Evolutionary conservation across 2,329 filamentous ascomycete genomes (phyloP).

Genomic region (Hymenoscyphus fructigenus): DNA sequence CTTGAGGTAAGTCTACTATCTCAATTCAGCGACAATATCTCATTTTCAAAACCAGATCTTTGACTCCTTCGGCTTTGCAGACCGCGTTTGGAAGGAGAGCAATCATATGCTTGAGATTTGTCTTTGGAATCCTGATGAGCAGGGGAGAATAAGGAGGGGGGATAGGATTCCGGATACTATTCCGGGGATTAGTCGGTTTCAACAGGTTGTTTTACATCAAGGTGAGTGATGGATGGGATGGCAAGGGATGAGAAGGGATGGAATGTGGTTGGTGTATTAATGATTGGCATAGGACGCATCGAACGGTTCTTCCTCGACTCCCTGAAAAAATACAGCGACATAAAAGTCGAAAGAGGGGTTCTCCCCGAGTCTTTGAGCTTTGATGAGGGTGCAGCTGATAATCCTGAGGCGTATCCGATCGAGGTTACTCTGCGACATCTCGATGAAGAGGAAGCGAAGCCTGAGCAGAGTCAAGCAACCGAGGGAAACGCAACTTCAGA

Average conservation of each 20-base stretch:
- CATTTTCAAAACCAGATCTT: too few relatives aligned
- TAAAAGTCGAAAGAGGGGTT: conserved; percentile 59
- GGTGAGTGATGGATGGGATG: conserved; percentile 39
- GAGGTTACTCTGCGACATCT: conserved; percentile 58
- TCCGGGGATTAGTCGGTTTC: conserved; percentile 60
- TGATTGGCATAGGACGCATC: conserved; percentile 45
- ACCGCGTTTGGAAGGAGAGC: conserved; percentile 63
- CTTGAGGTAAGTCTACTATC: conserved; percentile 62
- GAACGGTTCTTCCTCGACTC: conserved; percentile 66
- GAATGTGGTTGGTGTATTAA: not conserved
- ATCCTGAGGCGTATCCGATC: conserved; percentile 57
- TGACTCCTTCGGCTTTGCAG: conserved; percentile 67
- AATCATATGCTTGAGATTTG: conserved; percentile 68
- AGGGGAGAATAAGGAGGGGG: conserved; percentile 56
- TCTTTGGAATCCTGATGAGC: conserved; percentile 60
- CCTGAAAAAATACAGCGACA: conserved; percentile 53
- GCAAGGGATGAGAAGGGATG: too few relatives aligned
- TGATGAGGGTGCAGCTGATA: conserved; percentile 49
- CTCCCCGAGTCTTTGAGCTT: conserved; percentile 56
- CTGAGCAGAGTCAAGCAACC: conserved; percentile 42
- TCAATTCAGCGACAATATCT: too few relatives aligned
- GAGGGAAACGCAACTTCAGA: conserved; percentile 36
- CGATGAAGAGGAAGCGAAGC: conserved; percentile 56
- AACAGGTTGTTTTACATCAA: conserved; percentile 68
- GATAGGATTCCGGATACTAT: conserved; percentile 64